phyloP scores from a whole-genome alignment of 129 eudicot genomes.

The Chrysanthemum lavandulifolium region DNA sequence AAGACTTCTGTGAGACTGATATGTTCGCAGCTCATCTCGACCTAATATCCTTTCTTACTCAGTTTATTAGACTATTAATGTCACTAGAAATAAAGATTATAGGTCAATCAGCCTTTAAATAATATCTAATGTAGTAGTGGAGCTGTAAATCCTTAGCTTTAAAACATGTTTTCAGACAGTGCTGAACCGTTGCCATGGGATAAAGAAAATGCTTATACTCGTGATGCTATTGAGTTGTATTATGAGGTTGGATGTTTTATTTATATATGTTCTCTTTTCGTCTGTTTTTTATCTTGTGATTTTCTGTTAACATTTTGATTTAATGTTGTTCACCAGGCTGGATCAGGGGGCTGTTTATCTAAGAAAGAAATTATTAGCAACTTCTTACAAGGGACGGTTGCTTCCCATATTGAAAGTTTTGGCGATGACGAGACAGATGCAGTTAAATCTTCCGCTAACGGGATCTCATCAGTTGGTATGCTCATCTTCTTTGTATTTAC shows the following conservation, averaged over 20 bases:
- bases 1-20: conserved; percentile 96
- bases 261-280: background rate
- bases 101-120: no score
- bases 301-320: background rate
- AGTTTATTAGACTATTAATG: background rate
- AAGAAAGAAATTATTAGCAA: conserved; percentile 55
- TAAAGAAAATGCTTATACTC: conserved; percentile 68
- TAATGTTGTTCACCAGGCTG: conserved; percentile 43
- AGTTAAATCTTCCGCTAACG: conserved; percentile 28
- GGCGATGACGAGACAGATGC: conserved; percentile 46
- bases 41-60: conserved; percentile 73
- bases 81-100: background rate
- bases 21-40: conserved; percentile 88
- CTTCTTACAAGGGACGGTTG: conserved; percentile 79
- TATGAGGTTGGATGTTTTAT: conserved; percentile 58
- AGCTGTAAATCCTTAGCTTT: conserved; percentile 60
- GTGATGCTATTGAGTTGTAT: conserved; percentile 81
- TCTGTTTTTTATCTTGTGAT: background rate
- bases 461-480: conserved; percentile 37
- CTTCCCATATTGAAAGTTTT: conserved; percentile 52
- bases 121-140: background rate
- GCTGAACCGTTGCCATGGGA: conserved; percentile 84
- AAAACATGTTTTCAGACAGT: conserved; percentile 83
- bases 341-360: conserved; percentile 60
- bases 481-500: background rate